Base-by-base conservation (phyloP, 441 rosid genomes). In the Isatis lusitanica region DNA sequence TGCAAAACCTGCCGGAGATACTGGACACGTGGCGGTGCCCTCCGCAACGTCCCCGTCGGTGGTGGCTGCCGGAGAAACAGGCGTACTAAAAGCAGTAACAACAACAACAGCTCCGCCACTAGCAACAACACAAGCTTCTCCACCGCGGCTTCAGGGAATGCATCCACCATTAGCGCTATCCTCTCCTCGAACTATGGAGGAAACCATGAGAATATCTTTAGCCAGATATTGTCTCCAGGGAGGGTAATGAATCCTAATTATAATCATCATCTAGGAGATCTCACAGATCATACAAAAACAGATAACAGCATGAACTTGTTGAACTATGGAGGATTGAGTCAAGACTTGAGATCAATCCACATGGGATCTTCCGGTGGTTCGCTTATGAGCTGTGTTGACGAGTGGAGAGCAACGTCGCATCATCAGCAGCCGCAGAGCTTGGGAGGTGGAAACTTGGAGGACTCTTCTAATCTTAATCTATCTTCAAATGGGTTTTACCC, bases 21-120 rank as follows among this genome's bases (percentile, higher is more conserved):
- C 89, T 94, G 99, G 99, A 94, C 99, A 9, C 82, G 96, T 77
- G 98, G 98, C 0, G 98, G 98, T n/a, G 90, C 99, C 57, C 77
- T 94, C 9, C 83, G 98, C 17, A 94, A 77, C 58, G 97, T 94
- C 60, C 98, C 98, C 0, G 95, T 94, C 0, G 98, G 97, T 0
- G 98, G 98, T 12, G 98, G 98, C 4, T 90, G 93, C 81, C 56
- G 98, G 77, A 87, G 98, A 82, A 92, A 94, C 87, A 87, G 92
- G 78, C 85, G 94, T 75, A 82, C 81, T 78, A 94, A 92, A 78
- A 87, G 85, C 30, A 84, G 82, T 40, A 82, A 80, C 63, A 70
- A 74, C 52, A 76, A 78, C 12, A 64, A 57, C 33, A 81, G 80
- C 76, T 58, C 77, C 10, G 71, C 55, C 52, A 73, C 70, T 35